Conservation (phyloP, 495 filamentous ascomycete genomes). For the Podospora conica region DNA sequence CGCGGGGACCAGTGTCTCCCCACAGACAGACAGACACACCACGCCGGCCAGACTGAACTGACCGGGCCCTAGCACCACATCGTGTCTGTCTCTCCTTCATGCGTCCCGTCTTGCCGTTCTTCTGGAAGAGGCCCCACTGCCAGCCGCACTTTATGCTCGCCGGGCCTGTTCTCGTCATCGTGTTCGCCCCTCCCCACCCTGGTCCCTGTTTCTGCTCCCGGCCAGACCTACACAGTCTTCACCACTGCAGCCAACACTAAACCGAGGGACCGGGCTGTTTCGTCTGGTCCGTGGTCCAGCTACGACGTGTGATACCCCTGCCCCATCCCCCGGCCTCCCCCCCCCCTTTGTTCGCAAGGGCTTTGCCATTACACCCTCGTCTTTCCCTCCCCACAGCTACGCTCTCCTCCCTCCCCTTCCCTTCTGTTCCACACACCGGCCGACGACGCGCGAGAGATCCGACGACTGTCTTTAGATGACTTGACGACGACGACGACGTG, state of each 20-base stretch:
- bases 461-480: constrained; percentile 41
- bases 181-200: constrained; percentile 22
- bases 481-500: constrained; percentile 31
- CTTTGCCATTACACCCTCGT: constrained; percentile 22
- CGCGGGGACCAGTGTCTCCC: constrained; percentile 15
- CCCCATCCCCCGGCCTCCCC: constrained; percentile 1
- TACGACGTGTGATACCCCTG: constrained; percentile 19
- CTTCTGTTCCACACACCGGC: constrained; percentile 24
- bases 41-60: constrained; percentile 3
- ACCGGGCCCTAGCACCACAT: constrained; percentile 14
- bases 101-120: constrained; percentile 15
- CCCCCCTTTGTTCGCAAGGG: constrained; percentile 9
- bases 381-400: constrained; percentile 21
- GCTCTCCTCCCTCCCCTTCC: constrained; percentile 20
- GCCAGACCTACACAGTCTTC: constrained; percentile 7
- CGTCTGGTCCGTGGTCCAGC: constrained; percentile 37
- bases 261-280: constrained; percentile 40
- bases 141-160: constrained; percentile 3
- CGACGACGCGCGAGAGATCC: constrained; percentile 27
- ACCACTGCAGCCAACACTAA: constrained; percentile 21
- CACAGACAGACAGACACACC: constrained; percentile 5
- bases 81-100: constrained; percentile 16
- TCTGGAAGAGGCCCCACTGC: constrained; percentile 23
- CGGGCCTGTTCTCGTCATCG: background rate
- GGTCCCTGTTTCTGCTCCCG: constrained; percentile 36